Base-by-base conservation (phyloP, 1,139 yeast species). In the Yamadazyma trypodendri region DNA sequence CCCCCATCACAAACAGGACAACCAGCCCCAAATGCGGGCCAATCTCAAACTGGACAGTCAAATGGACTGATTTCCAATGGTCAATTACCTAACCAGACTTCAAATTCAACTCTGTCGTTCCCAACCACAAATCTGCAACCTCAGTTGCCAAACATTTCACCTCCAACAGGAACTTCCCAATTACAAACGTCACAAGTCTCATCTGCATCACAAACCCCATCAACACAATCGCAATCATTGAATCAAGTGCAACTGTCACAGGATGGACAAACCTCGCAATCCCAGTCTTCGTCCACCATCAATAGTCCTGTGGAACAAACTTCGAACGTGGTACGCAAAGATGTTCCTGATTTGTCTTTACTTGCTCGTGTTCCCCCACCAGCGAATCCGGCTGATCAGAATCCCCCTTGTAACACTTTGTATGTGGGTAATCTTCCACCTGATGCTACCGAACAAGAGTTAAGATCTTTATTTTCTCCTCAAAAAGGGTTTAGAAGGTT, bases 371-470 rank as follows among this genome's bases (percentile, higher is more conserved):
- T 90, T 17, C 90, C 96, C 25, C 96, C 97, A 1, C 97, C 97
- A 3, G 96, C 96, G 2, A 92, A 92, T 53, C 98, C 98, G 1
- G 98, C 98, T 2, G 98, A 92, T 62, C 98, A 92, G 63, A 92
- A 92, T 55, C 98, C 98, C 8, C 98, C 98, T 6, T 92, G 98
- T 66, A 92, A 92, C 60, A 92, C 98, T 0, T 70, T 92, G 41
- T 92, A 92, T 54, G 98, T 92, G 36, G 98, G 98, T 16, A 92
- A 92, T 58, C 73, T 92, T 52, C 98, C 98, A 3, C 96, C 96
- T 9, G 97, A 92, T 67, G 95, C 97, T 3, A 83, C 95, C 3
- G 98, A 92, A 58, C 86, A 85, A 42, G 98, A 92, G 61, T 75
- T 92, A 48, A 80, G 96, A 49, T 82, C 87, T 22, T 67, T 92